These are phyloP conservation scores for Omphalotus guepiniiformis DNA, from an alignment of 768 basidiomycete genomes.

Conservation along the genomic window DNA sequence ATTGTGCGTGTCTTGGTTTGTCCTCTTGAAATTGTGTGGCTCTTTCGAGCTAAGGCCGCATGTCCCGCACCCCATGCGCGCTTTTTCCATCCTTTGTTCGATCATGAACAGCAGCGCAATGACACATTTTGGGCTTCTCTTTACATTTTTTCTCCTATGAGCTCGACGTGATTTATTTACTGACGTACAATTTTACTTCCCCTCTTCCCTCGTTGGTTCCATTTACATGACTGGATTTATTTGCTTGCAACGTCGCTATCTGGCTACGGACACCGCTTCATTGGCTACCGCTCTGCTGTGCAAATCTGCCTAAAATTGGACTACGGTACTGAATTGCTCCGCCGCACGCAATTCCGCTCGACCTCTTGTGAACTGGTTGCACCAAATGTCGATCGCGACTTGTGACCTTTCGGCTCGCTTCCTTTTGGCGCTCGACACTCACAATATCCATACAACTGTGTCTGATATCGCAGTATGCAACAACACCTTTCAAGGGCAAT, in stretches of 20 bases:
- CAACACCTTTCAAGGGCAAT: constrained; percentile 97
- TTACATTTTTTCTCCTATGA: not conserved
- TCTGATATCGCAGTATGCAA: constrained; percentile 71
- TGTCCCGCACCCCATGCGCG: too few relatives aligned
- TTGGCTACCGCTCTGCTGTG: constrained; percentile 4
- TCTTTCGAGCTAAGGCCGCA: constrained; percentile 15
- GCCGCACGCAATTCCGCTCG: not conserved
- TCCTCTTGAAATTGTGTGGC: constrained; percentile 22
- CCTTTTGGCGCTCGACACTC: constrained; percentile 9
- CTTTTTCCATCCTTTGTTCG: constrained; percentile 5
- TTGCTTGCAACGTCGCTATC: too few relatives aligned
- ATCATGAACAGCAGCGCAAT: not conserved
- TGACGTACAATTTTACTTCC: constrained; percentile 7
- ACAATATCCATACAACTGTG: not conserved
- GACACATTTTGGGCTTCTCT: not conserved
- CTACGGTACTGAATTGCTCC: too few relatives aligned
- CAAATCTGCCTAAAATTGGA: constrained; percentile 1
- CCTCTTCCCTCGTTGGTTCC: not conserved
- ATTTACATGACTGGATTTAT: not conserved
- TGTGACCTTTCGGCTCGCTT: not conserved
- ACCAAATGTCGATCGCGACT: not conserved
- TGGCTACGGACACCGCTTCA: too few relatives aligned
- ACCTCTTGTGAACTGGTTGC: constrained; percentile 1
- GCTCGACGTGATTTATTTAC: constrained; percentile 10
- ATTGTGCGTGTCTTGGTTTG: constrained; percentile 77